A percentile compares a stretch with the other conserved stretches of the same genome.
phyloP scores from a whole-genome alignment of 139 green algal genomes.

The Chlamydomonas eustigma region DNA sequence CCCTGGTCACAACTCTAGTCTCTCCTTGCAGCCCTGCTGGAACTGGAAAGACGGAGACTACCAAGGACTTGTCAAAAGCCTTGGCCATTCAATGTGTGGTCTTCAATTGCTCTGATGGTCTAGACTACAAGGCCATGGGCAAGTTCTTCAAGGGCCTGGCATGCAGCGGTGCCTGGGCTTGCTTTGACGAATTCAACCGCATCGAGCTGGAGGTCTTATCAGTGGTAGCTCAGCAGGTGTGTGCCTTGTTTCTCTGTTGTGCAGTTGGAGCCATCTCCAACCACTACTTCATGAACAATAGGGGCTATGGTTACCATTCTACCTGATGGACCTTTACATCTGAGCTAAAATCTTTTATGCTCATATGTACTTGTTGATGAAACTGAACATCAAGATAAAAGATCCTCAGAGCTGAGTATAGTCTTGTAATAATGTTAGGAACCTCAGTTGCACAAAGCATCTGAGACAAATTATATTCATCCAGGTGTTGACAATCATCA shows the following conservation, averaged over 20 bases:
- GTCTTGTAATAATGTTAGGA: too few species aligned
- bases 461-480: too few species aligned
- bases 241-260: too few species aligned
- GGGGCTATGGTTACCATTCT: too few species aligned
- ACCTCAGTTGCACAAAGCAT: too few species aligned
- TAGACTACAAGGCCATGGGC: constrained; percentile 78
- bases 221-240: constrained; percentile 59
- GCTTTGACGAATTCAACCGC: constrained; percentile 81
- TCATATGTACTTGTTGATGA: too few species aligned
- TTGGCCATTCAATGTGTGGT: constrained; percentile 81
- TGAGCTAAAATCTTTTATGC: too few species aligned
- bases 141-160: constrained; percentile 81
- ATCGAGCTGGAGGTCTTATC: constrained; percentile 77
- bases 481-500: constrained; percentile 56
- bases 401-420: too few species aligned
- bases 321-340: too few species aligned
- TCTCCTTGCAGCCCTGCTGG: constrained; percentile 44
- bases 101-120: constrained; percentile 73
- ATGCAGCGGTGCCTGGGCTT: constrained; percentile 65
- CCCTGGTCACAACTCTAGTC: constrained; percentile 67
- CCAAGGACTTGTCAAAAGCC: constrained; percentile 66
- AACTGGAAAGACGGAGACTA: constrained; percentile 66
- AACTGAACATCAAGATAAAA: too few species aligned
- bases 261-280: too few species aligned
- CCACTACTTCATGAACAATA: too few species aligned